A percentile compares a stretch with the other conserved stretches of the same genome.
Evolutionary conservation across 305 asterid genomes (phyloP).

Genomic region (Fraxinus albicans): DNA sequence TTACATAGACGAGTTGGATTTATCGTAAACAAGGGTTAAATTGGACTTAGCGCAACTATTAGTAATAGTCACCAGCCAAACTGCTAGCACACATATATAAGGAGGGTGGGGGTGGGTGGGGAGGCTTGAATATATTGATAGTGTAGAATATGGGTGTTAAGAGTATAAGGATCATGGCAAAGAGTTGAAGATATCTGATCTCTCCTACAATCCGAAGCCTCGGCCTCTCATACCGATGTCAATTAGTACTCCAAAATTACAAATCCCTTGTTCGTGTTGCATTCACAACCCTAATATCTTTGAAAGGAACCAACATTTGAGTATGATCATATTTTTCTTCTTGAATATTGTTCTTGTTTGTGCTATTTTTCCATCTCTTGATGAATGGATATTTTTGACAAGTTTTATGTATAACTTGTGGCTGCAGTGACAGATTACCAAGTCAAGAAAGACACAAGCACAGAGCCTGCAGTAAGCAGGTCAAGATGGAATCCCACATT

Average conservation of each 20-base stretch:
- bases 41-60: no score
- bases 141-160: conserved; percentile 13
- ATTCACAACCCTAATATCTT: conserved; percentile 35
- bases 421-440: background rate
- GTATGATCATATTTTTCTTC: conserved; percentile 12
- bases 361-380: background rate
- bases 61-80: no score
- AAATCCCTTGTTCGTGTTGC: conserved; percentile 28
- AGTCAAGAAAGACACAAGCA: background rate
- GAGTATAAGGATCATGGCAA: conserved; percentile 14
- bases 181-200: conserved; percentile 2
- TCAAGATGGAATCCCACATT: conserved; percentile 85
- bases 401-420: background rate
- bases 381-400: background rate
- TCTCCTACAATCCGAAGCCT: conserved; percentile 20
- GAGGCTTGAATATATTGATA: background rate
- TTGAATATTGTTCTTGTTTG: background rate
- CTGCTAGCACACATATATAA: background rate
- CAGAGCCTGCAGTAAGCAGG: conserved; percentile 17
- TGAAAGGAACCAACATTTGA: conserved; percentile 35
- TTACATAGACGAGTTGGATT: background rate
- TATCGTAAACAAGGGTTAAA: background rate
- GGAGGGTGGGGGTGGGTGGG: no score
- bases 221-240: conserved; percentile 40
- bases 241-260: background rate